Conservation (phyloP, 2,329 filamentous ascomycete genomes). For the Penicillium hesseltinei region DNA sequence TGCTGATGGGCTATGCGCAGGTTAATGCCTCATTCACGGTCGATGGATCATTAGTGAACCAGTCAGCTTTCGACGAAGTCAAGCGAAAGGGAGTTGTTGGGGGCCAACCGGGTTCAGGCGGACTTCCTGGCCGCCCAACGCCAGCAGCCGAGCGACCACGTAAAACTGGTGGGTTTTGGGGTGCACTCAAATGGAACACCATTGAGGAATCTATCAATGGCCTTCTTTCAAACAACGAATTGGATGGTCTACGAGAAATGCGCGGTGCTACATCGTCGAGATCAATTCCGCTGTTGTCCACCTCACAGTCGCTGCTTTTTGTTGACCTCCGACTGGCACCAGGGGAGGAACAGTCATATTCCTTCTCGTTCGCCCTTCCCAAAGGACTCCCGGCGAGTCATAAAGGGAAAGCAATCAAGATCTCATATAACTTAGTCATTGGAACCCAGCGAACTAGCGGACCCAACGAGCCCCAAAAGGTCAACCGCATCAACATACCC, state of each 20-base stretch:
- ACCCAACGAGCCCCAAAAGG: conserved; percentile 70
- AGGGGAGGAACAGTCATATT: conserved; percentile 83
- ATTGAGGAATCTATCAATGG: conserved; percentile 86
- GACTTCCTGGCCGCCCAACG: conserved; percentile 60
- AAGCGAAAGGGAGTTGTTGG: conserved; percentile 91
- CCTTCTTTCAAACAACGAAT: conserved; percentile 78
- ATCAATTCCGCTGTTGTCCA: conserved; percentile 86
- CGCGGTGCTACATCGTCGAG: conserved; percentile 80
- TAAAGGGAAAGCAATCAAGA: conserved; percentile 89
- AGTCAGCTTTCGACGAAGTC: conserved; percentile 88
- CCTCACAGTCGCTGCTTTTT: conserved; percentile 92
- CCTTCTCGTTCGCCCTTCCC: conserved; percentile 82
- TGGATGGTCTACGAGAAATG: conserved; percentile 95
- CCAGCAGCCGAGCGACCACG: conserved; percentile 37
- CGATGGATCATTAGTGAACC: conserved; percentile 86
- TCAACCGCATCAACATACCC: conserved; percentile 87
- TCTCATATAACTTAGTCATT: conserved; percentile 84
- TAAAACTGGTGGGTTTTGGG: conserved; percentile 76
- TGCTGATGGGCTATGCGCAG: conserved; percentile 98
- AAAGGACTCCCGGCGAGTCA: conserved; percentile 88
- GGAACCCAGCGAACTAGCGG: conserved; percentile 84
- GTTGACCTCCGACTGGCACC: conserved; percentile 85
- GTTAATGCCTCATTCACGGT: conserved; percentile 88
- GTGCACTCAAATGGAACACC: conserved; percentile 81
- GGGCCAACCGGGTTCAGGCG: conserved; percentile 76